Evolutionary conservation across 345 rosid genomes (phyloP).

Genomic region (Brassica juncea): DNA sequence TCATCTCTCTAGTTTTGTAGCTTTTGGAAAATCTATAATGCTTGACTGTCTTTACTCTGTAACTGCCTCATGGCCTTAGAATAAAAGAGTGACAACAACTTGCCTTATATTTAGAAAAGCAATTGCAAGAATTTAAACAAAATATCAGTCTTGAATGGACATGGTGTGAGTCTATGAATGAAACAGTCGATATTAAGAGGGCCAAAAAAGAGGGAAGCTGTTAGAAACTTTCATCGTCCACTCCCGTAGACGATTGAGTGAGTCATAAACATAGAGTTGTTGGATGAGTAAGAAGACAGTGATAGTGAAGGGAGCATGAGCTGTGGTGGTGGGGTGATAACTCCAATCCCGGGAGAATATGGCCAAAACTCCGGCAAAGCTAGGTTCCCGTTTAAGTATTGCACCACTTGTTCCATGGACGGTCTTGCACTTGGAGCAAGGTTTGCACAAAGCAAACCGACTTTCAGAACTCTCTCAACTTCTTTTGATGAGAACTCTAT

Average conservation of each 20-base stretch:
- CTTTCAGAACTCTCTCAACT: conserved; percentile 49
- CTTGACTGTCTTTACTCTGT: background rate
- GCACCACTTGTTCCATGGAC: conserved; percentile 46
- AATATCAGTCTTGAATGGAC: no score
- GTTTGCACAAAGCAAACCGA: conserved; percentile 51
- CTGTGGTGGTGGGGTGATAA: conserved; percentile 18
- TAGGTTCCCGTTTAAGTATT: conserved; percentile 38
- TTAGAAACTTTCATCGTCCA: conserved; percentile 36
- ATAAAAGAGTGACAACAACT: conserved; percentile 1
- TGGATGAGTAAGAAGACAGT: conserved; percentile 20
- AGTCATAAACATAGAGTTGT: conserved; percentile 36
- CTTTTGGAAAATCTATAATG: background rate
- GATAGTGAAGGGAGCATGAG: conserved; percentile 28
- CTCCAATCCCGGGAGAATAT: conserved; percentile 36
- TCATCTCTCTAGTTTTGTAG: background rate
- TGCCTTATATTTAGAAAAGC: no score
- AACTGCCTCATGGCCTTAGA: background rate
- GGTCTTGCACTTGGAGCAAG: conserved; percentile 44
- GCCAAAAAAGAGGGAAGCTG: conserved; percentile 2
- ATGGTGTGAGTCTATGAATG: no score
- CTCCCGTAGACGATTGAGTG: conserved; percentile 35
- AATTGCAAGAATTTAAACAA: no score
- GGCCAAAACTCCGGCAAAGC: conserved; percentile 38
- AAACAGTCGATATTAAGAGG: background rate
- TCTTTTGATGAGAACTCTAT: conserved; percentile 34